A percentile compares a stretch with the other conserved stretches of the same genome.
These are phyloP conservation scores for Hymenoscyphus repandus DNA, from an alignment of 2,329 filamentous ascomycete species.

Conservation along the genomic window DNA sequence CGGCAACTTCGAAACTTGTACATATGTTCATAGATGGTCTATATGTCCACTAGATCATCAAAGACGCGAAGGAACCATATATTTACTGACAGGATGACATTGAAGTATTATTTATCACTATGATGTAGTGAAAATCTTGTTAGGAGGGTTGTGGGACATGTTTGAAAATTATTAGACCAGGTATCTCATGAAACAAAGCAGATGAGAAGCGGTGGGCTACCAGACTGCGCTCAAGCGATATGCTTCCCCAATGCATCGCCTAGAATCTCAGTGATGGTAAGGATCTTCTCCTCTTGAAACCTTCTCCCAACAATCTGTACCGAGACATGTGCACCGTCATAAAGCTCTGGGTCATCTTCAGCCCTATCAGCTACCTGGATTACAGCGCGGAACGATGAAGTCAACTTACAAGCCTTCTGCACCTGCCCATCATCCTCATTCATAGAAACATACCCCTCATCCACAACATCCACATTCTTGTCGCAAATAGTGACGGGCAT, in stretches of 20 bases:
- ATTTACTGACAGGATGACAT: no score
- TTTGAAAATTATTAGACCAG: no score
- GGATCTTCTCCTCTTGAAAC: constrained; percentile 50
- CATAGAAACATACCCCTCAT: constrained; percentile 36
- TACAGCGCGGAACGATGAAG: constrained; percentile 22
- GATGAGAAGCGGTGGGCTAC: no score
- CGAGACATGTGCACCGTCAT: constrained; percentile 43
- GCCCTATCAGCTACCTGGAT: constrained; percentile 45
- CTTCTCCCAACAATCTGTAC: constrained; percentile 48
- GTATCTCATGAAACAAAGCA: no score
- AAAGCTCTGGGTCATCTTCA: constrained; percentile 39
- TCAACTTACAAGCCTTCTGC: constrained; percentile 45
- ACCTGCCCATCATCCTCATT: constrained; percentile 38
- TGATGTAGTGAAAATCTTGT: no score
- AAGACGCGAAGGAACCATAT: no score
- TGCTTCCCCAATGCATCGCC: constrained; percentile 23
- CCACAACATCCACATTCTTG: constrained; percentile 33
- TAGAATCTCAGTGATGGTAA: constrained; percentile 33
- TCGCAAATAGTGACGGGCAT: constrained; percentile 47
- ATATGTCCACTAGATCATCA: no score
- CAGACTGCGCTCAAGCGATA: no score
- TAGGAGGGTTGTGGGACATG: no score
- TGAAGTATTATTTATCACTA: no score
- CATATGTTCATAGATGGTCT: no score
- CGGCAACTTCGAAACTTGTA: no score